These are phyloP conservation scores for Globisporangium polare DNA, from an alignment of 352 stramenopile genomes.

Conservation along the genomic window DNA sequence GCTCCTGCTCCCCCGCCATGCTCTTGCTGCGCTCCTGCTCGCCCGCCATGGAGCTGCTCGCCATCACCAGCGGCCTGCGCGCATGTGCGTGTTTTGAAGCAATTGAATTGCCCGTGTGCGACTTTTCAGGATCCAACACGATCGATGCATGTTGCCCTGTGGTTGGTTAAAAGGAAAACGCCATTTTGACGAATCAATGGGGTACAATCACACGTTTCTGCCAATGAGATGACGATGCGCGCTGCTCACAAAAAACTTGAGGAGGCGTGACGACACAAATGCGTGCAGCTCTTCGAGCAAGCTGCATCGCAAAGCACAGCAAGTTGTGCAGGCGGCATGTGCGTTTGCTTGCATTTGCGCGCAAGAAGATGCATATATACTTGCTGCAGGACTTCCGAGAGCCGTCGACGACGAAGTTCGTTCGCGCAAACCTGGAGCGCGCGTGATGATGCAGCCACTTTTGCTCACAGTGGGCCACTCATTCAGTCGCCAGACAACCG, in stretches of 20 bases:
- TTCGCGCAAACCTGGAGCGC: background rate
- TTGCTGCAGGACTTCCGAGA: too few relatives aligned
- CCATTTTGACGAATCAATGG: slow-evolving; percentile 5
- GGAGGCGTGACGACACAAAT: background rate
- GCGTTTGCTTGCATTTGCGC: background rate
- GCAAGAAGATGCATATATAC: too few relatives aligned
- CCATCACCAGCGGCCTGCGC: background rate
- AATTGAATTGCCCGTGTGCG: background rate
- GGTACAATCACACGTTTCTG: too few relatives aligned
- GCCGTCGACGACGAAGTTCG: too few relatives aligned
- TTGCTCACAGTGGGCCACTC: too few relatives aligned
- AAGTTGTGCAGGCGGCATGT: background rate
- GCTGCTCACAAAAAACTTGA: too few relatives aligned
- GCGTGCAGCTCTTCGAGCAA: background rate
- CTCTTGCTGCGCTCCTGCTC: slow-evolving; percentile 21
- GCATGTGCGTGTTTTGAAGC: background rate
- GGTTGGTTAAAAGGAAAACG: slow-evolving; percentile 6
- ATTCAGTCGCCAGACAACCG: background rate
- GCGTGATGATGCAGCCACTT: too few relatives aligned
- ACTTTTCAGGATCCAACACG: background rate
- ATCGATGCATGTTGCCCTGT: background rate
- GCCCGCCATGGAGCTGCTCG: background rate
- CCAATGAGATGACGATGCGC: too few relatives aligned
- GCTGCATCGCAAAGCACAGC: background rate
- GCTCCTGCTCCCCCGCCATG: slow-evolving; percentile 19